These are phyloP conservation scores for Rhynchosporium graminicola DNA, from an alignment of 2,329 filamentous ascomycete species.

Conservation along the genomic window DNA sequence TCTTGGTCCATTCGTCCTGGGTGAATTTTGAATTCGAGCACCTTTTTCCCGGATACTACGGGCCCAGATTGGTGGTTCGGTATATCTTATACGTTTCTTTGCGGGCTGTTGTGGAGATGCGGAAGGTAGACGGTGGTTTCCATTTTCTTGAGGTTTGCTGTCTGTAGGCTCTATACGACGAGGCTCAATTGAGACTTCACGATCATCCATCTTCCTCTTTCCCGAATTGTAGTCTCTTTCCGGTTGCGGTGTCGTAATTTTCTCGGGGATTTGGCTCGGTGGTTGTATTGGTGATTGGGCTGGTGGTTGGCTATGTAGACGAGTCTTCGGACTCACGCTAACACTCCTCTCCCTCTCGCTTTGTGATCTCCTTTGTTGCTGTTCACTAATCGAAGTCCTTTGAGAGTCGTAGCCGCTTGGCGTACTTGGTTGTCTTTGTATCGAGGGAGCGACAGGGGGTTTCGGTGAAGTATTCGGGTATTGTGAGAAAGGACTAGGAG, in stretches of 20 bases:
- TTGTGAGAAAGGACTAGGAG: conserved; percentile 30
- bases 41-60: conserved; percentile 35
- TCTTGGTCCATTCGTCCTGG: conserved; percentile 33
- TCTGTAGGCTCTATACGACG: conserved; percentile 27
- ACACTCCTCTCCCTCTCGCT: conserved; percentile 69
- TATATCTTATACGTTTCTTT: conserved; percentile 51
- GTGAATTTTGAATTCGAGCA: conserved; percentile 10
- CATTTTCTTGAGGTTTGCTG: conserved; percentile 29
- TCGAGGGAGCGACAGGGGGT: conserved; percentile 43
- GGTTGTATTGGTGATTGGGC: not conserved
- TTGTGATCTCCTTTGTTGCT: conserved; percentile 49
- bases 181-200: conserved; percentile 29
- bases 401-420: conserved; percentile 51
- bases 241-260: conserved; percentile 26
- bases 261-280: not conserved
- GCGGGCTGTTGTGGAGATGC: conserved; percentile 44
- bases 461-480: conserved; percentile 41
- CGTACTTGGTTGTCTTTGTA: conserved; percentile 46
- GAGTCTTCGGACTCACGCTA: conserved; percentile 79
- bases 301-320: conserved; percentile 45
- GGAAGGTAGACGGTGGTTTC: conserved; percentile 25
- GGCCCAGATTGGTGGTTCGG: conserved; percentile 53
- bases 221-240: conserved; percentile 30
- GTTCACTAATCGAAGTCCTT: conserved; percentile 46
- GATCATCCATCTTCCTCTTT: conserved; percentile 39